A percentile compares a stretch with the other conserved stretches of the same genome.
Evolutionary conservation across 805 yeast genomes (phyloP).

Genomic region (Candida chauliodis): DNA sequence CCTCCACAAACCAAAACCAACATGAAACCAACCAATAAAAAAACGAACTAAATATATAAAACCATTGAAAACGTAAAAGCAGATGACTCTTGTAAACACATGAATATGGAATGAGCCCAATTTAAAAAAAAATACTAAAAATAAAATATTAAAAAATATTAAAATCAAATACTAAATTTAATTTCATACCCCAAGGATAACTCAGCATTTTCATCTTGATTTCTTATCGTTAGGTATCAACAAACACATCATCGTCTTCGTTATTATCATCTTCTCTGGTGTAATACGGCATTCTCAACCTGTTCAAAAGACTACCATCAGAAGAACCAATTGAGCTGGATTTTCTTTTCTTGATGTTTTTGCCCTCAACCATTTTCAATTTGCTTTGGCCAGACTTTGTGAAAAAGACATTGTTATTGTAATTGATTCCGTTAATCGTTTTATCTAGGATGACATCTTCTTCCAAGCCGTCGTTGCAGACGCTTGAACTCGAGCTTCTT

Average conservation of each 20-base stretch:
- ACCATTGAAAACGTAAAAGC: slow-evolving; percentile 3
- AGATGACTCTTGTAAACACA: too few species aligned
- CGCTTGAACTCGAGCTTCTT: slow-evolving; percentile 12
- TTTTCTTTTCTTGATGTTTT: slow-evolving; percentile 1
- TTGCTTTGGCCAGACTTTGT: background rate
- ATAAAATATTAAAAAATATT: background rate
- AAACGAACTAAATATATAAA: background rate
- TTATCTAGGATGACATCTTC: background rate
- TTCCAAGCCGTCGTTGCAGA: slow-evolving; percentile 6
- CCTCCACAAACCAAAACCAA: background rate
- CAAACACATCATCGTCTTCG: slow-evolving; percentile 12
- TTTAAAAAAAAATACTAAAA: background rate
- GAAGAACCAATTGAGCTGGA: slow-evolving; percentile 1
- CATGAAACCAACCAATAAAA: too few species aligned
- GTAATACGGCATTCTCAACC: slow-evolving; percentile 7
- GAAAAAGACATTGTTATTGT: background rate
- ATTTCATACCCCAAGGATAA: too few species aligned
- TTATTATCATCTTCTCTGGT: slow-evolving; percentile 1
- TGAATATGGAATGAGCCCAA: too few species aligned
- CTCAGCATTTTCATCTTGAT: too few species aligned
- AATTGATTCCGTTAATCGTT: background rate
- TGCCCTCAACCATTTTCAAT: background rate
- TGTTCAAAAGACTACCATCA: slow-evolving; percentile 3
- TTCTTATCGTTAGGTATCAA: slow-evolving; percentile 18
- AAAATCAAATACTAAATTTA: too few species aligned